phyloP scores from a whole-genome alignment of 257 asterid species.

The Perilla frutescens region DNA sequence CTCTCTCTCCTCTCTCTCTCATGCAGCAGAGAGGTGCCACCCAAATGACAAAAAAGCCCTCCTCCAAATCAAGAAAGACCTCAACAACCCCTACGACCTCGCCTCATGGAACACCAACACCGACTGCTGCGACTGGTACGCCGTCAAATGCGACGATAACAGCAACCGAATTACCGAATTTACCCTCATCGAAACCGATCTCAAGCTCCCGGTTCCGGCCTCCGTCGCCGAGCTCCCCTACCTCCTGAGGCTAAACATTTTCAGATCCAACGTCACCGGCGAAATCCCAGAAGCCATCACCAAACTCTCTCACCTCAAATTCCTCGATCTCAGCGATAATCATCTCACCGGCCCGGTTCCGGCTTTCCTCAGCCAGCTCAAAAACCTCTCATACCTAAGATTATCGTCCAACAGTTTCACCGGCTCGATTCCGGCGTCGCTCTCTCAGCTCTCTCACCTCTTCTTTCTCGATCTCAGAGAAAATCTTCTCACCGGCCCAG shows the following conservation, averaged over 20 bases:
- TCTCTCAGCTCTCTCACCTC: too few relatives aligned
- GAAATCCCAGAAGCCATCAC: constrained; percentile 44
- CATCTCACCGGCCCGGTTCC: constrained; percentile 12
- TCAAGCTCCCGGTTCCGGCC: constrained; percentile 56
- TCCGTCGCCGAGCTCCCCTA: constrained; percentile 52
- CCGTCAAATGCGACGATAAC: constrained; percentile 45
- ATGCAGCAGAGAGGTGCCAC: too few relatives aligned
- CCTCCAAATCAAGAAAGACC: constrained; percentile 40
- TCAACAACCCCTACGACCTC: constrained; percentile 52
- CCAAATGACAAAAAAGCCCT: too few relatives aligned
- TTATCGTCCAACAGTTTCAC: neutral
- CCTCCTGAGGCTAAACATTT: constrained; percentile 33
- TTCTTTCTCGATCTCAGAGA: too few relatives aligned
- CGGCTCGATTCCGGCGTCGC: too few relatives aligned
- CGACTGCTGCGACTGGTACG: constrained; percentile 69
- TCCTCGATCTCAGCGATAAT: neutral
- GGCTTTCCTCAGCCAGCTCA: constrained; percentile 9
- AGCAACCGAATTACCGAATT: constrained; percentile 52
- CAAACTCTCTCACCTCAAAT: constrained; percentile 39
- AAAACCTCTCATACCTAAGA: neutral
- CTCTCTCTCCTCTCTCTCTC: neutral
- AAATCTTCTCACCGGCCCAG: neutral
- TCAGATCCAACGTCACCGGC: constrained; percentile 40
- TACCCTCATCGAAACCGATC: constrained; percentile 36
- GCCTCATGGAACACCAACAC: constrained; percentile 57